Evolutionary conservation across 148 eudicot species (phyloP).

Genomic region (Fagopyrum homotropicum): DNA sequence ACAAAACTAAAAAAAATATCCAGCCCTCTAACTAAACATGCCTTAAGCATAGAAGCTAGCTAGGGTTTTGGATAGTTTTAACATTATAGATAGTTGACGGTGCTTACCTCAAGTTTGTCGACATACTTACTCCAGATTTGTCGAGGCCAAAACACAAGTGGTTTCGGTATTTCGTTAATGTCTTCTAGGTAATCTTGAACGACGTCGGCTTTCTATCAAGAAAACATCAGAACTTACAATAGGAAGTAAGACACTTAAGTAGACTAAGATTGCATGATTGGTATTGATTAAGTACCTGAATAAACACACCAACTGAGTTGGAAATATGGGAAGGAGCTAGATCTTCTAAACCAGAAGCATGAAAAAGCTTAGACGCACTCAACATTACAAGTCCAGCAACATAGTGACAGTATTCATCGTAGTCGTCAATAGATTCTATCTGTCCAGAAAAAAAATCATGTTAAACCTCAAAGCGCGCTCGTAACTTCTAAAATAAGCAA

Average conservation of each 20-base stretch:
- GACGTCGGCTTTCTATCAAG: constrained; percentile 75
- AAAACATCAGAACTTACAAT: background rate
- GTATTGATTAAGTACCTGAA: constrained; percentile 50
- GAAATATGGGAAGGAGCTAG: constrained; percentile 53
- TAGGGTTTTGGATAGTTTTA: no score
- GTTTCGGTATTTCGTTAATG: constrained; percentile 90
- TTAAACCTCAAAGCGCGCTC: no score
- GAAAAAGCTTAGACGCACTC: constrained; percentile 87
- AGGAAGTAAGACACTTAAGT: no score
- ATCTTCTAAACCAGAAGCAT: constrained; percentile 80
- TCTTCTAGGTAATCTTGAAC: constrained; percentile 94
- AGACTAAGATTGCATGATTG: background rate
- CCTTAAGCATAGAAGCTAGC: no score
- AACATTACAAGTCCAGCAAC: constrained; percentile 88
- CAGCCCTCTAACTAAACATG: no score
- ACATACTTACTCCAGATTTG: constrained; percentile 92
- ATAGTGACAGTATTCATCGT: constrained; percentile 89
- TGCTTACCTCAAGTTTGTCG: constrained; percentile 91
- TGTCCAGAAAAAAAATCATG: constrained; percentile 17
- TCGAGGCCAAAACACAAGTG: constrained; percentile 99
- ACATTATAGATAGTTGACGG: no score
- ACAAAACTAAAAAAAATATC: no score
- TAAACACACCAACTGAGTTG: constrained; percentile 88
- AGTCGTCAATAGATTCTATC: constrained; percentile 85
- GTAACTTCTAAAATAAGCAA: no score